Evolutionary conservation across 164 flowering plant genomes (phyloP), one percentile per base, ranked within the genome.

Genomic region (Warburgia ugandensis): DNA sequence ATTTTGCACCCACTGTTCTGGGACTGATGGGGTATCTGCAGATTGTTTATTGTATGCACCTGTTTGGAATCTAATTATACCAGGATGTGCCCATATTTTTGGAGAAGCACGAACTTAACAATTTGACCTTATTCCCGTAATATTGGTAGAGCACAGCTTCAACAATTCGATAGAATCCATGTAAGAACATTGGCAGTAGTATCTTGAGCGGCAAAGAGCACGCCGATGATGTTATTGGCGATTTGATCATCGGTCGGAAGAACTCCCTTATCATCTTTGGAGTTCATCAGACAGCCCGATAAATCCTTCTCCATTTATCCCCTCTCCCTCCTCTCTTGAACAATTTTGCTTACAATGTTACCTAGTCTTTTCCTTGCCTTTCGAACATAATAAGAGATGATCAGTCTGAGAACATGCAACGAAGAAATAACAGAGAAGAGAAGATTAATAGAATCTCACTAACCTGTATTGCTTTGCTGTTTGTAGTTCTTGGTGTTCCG

Each of bases 101-200:
- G n/a, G n/a, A n/a, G n/a, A n/a, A n/a, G n/a, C n/a, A n/a, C n/a
- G n/a, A n/a, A n/a, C n/a, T n/a, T n/a, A n/a, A n/a, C n/a, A n/a
- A n/a, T n/a, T n/a, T n/a, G n/a, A n/a, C n/a, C n/a, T n/a, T n/a
- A n/a, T n/a, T n/a, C n/a, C n/a, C n/a, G n/a, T n/a, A n/a, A n/a
- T n/a, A n/a, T n/a, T n/a, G n/a, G n/a, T n/a, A n/a, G n/a, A n/a
- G n/a, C n/a, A n/a, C n/a, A n/a, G n/a, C n/a, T n/a, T n/a, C n/a
- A n/a, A n/a, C n/a, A n/a, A n/a, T n/a, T n/a, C n/a, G n/a, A n/a
- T n/a, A 91, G 58, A 51, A 79, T 68, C 97, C 97, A 91, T 26
- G 97, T 87, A 56, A 91, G 60, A 35, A 69, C 89, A 70, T 92
- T 87, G 1, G 97, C 97, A 6, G 97, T 86, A 0, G 97, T 91